A percentile compares a stretch with the other conserved stretches of the same genome.
Evolutionary conservation across 768 basidiomycete genomes (phyloP).

Genomic region (Glaciozyma martinii): DNA sequence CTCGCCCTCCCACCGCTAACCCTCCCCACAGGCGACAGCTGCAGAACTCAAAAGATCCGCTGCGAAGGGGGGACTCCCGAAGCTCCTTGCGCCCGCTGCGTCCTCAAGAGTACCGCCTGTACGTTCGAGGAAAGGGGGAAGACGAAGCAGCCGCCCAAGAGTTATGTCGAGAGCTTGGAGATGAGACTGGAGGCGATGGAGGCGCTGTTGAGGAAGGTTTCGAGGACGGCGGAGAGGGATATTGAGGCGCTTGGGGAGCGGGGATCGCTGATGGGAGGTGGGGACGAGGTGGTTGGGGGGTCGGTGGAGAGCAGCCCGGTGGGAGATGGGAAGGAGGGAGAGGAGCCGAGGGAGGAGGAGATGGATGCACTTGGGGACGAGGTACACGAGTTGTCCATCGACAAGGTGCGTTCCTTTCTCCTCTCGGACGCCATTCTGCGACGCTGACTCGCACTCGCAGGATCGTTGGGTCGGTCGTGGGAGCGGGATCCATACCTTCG

Average conservation of each 20-base stretch:
- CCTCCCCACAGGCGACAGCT: no score
- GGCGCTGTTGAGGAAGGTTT: slow-evolving; percentile 5
- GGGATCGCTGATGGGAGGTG: no score
- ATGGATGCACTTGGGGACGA: not conserved
- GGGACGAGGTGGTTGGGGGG: no score
- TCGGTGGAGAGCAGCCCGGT: no score
- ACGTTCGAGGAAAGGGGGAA: not conserved
- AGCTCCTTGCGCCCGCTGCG: not conserved
- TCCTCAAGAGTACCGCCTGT: not conserved
- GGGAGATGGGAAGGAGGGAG: no score
- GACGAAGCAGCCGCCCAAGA: slow-evolving; percentile 16
- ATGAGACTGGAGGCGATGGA: slow-evolving; percentile 31
- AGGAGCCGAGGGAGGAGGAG: not conserved
- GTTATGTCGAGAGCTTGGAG: slow-evolving; percentile 31
- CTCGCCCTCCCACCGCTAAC: no score
- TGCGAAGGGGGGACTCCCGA: no score
- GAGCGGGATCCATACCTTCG: slow-evolving; percentile 7
- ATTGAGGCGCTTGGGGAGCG: not conserved
- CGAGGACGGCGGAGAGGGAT: not conserved
- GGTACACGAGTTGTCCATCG: not conserved
- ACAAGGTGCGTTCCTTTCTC: not conserved
- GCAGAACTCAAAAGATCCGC: no score
- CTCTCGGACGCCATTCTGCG: not conserved
- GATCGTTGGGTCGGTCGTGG: slow-evolving; percentile 26
- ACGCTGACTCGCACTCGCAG: not conserved